Base-by-base conservation (phyloP, 2,329 filamentous ascomycete species). In the Diaporthe nobilis region DNA sequence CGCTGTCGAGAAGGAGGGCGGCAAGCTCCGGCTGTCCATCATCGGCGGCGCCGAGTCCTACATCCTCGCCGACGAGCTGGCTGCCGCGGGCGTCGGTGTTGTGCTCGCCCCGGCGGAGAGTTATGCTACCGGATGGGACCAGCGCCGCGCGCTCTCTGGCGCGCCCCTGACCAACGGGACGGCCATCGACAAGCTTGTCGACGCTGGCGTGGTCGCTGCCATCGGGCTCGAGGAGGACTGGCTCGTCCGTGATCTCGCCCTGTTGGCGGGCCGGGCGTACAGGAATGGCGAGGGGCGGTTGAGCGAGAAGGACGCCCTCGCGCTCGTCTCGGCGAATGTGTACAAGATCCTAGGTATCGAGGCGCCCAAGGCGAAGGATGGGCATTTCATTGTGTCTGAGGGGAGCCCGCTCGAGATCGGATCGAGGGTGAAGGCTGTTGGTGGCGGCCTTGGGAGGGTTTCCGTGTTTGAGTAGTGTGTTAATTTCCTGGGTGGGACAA, bases 111-210 rank as follows among this genome's bases (percentile, higher is more conserved):
- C 92, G 1, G 81, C 92, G 17, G 88, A 90, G 77, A 87, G 90
- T 0, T 91, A 89, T 79, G 86, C 87, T 2, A 82, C 80, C 4
- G 82, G 81, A 0, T 94, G 92, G 92, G 91, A 93, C 77, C 85
- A 92, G 82, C 88, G 91, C 0, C 89, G 92, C 2, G 88, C 90
- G 0, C 84, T 94, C 15, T 88, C 90, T 0, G 92, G 92, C 1
- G 92, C 92, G 7, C 92, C 92, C 1, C 85, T 94, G 0, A 92
- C 91, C 0, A 92, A 93, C 78, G 91, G 91, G 37, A 93, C 92
- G 0, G 87, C 88, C 0, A 84, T 92, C 6, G 91, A 93, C 77
- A 82, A 80, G 17, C 86, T 94, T 1, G 78, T 92, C 0, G 87
- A 87, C 10, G 91, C 91, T 0, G 92, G 91, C 2, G 92, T 93